Base-by-base conservation (phyloP, 805 yeast genomes). In the Sugiyamaella marilandica region DNA sequence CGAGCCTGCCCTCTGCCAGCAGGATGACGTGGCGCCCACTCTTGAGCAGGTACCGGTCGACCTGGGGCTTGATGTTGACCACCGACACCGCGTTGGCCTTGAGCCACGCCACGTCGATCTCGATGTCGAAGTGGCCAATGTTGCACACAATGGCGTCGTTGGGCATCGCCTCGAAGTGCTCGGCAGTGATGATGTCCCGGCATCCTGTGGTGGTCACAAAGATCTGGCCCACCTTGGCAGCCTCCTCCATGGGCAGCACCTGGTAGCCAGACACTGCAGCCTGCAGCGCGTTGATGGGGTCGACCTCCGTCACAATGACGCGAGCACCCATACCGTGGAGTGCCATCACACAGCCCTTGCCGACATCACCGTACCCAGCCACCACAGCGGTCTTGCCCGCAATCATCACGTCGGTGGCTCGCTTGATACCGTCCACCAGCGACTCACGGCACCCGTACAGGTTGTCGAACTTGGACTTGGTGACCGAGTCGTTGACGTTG, bases 311-410 rank as follows among this genome's bases (percentile, higher is more conserved):
- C 69, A 92, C 90, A 63, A 94, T 82, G 66, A 92, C 99, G 76
- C 97, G 87, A 63, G 99, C 97, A 80, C 99, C 99, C 97, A 92
- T 91, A 72, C 95, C 91, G 78, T 88, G 85, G 69, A 94, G 83
- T 62, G 99, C 96, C 88, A 90, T 86, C 74, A 97, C 97, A 83
- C 99, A 92, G 75, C 99, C 99, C 81, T 92, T 92, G 80, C 99
- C 99, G 71, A 92, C 99, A 73, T 92, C 99, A 83, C 99, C 99
- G 81, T 84, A 92, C 78, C 99, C 99, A 59, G 97, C 97, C 67
- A 92, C 98, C 67, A 92, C 95, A 58, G 98, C 96, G 70, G 88
- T 94, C 81, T 92, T 92, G 80, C 99, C 99, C 64, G 97, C 98
- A 70, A 92, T 85, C 98, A 92, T 94, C 67, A 92, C 98, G 71